Evolutionary conservation across 352 stramenopile genomes (phyloP), one percentile per base, ranked within the genome.

Genomic region (Phytopythium delawarense): DNA sequence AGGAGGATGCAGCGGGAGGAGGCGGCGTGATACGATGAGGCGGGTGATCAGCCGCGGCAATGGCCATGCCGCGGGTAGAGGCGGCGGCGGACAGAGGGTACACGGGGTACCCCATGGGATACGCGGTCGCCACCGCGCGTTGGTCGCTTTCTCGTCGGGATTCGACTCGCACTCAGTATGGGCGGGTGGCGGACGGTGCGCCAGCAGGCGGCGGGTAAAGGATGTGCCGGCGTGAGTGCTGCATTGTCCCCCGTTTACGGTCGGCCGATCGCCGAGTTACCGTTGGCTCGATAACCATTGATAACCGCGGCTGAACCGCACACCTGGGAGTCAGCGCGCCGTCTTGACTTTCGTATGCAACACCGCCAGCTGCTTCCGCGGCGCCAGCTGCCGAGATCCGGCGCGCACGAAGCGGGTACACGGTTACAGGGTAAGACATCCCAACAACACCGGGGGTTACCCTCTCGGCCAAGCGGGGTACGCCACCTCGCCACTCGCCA

Each of bases 261-360:
- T 40, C 35, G 3, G 3, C 35, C 9, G 35, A 15, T 11, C 12
- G 35, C 35, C 35, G 35, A 9, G 8, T 32, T 32, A 32, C 28
- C 28, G 28, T 40, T 40, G 35, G 35, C 35, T 13, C 8, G 35
- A 40, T 40, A 15, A 40, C 35, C 35, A 32, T 32, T 32, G 28
- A 32, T 44, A n/a, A 44, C 39, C 12, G 13, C 15, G 4, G 42
- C 2, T 48, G 42, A 23, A 48, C 42, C 18, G 42, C 20, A 23
- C 20, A 23, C 42, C 20, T 23, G 6, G 42, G 42, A 48, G 48
- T 21, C 48, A 54, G 48, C 48, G 9, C 48, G 25, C 23, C 18
- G 9, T 23, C 48, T 54, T 54, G 25, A 13, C 25, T 37, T 35
- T 54, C 25, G 48, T 54, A 54, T 54, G 48, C 12, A 54, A 54